Base-by-base conservation (phyloP, 805 yeast genomes). In the Candida lessepsii region DNA sequence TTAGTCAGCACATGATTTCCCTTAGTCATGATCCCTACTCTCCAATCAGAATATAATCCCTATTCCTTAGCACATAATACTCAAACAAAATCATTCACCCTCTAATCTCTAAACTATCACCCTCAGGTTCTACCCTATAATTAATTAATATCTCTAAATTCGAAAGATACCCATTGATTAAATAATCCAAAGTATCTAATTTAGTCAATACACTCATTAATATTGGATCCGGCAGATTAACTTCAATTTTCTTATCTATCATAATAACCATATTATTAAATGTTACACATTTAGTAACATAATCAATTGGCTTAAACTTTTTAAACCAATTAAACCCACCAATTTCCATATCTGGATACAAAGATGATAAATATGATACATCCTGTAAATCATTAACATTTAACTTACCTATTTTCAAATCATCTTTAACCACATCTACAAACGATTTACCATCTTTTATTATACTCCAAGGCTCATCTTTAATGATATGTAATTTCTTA, bases 221-320 rank as follows among this genome's bases (percentile, higher is more conserved):
- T 7, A 77, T 70, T 2, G 90, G 90, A 51, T 84, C 91, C 17
- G 84, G 80, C 3, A 83, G 74, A 19, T 78, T 71, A 3, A 81
- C 79, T 43, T 78, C 79, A 16, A 80, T 61, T 41, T 77, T 79
- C 44, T 76, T 81, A 45, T 65, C 61, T 18, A 82, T 79, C 52
- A 78, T 77, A 18, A 82, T 89, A 31, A 82, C 87, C 48, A 63
- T 67, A 29, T 67, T 64, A 42, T 75, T 63, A 55, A 74, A 83
- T 0, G 89, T 82, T 11, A 81, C 61, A 40, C 86, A 78, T 45
- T 82, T 72, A 13, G 83, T 80, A 36, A 83, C 64, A 54, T 75
- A 78, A 49, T 76, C 80, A 34, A 67, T 60, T 16, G 82, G 67
- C 21, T 49, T 52, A 24, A 53, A 47, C 37, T 51, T 61, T 6